A percentile compares a stretch with the other conserved stretches of the same genome.
These are phyloP conservation scores for Eimeria sp. DNA, from an alignment of 169 alveolate genomes.

Conservation along the genomic window DNA sequence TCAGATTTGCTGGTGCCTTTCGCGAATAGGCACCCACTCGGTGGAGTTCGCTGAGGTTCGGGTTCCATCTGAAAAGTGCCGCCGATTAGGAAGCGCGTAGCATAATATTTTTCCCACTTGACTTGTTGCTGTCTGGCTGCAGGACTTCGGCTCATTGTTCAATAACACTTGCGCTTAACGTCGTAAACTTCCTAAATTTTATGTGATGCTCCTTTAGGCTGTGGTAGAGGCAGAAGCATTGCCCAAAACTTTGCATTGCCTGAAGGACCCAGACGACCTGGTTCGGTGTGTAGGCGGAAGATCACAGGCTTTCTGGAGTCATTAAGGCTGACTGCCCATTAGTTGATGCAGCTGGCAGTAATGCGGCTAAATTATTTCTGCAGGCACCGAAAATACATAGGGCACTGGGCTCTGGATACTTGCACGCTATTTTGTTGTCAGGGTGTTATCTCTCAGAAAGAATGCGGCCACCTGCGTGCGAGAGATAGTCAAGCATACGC, in stretches of 20 bases:
- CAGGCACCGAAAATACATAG: too few relatives aligned
- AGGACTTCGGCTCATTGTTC: background rate
- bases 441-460: constrained; percentile 87
- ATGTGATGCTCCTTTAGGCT: background rate
- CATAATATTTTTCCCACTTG: background rate
- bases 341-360: background rate
- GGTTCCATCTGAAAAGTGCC: too few relatives aligned
- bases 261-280: constrained; percentile 93
- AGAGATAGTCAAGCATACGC: constrained; percentile 95
- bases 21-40: constrained; percentile 97
- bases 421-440: background rate
- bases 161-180: background rate
- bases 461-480: constrained; percentile 97
- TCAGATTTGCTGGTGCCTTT: constrained; percentile 95
- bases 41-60: constrained; percentile 96
- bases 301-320: background rate
- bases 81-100: background rate
- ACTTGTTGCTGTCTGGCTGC: background rate
- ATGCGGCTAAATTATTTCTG: background rate
- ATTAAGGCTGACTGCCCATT: background rate
- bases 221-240: constrained; percentile 96
- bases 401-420: background rate
- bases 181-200: background rate
- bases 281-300: constrained; percentile 18
- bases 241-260: constrained; percentile 95